Evolutionary conservation across 768 basidiomycete species (phyloP), one percentile per base, ranked within the genome.

Genomic region (Serendipita vermifera): DNA sequence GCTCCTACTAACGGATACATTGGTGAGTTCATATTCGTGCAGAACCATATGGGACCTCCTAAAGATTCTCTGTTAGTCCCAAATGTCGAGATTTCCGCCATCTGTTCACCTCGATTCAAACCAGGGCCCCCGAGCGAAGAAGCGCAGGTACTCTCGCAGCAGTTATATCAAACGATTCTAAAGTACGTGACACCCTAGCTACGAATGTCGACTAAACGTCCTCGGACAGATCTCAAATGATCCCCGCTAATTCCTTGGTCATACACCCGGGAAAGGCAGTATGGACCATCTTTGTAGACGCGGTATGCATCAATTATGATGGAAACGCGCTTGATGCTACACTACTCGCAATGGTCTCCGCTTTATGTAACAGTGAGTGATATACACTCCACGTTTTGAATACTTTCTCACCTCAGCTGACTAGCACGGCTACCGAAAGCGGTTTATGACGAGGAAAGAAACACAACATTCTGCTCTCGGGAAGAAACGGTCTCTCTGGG

Each of bases 271-370:
- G 81, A 2, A 87, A 85, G 65, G 77, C 89, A 0, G 91, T 74
- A 0, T 99, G 92, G 91, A 85, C 85, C 27, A 75, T 98, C n/a
- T 98, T 97, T 64, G 76, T 97, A 62, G 96, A 99, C 61, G 81
- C 87, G 27, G 87, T 85, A 0, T 97, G 94, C 66, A 88, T 99
- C 61, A 98, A 96, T 70, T 96, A 94, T 65, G 93, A 98, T 66
- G 96, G 96, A 3, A 98, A 97, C 64, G 85, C 77, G 1, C 90
- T 93, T 58, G 96, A 99, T 61, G 90, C 96, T 0, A 77, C 88
- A 0, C 73, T 97, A 7, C 66, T 97, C 20, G 89, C 90, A 0
- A 86, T 93, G 75, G 79, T 91, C 48, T 81, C 85, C 6, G 92
- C 94, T 3, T 71, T 98, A 39, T 77, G 74, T 66, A 89, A 91